Evolutionary conservation across 2,329 filamentous ascomycete species (phyloP), one percentile per base, ranked within the genome.

Genomic region (Botrytis porri): DNA sequence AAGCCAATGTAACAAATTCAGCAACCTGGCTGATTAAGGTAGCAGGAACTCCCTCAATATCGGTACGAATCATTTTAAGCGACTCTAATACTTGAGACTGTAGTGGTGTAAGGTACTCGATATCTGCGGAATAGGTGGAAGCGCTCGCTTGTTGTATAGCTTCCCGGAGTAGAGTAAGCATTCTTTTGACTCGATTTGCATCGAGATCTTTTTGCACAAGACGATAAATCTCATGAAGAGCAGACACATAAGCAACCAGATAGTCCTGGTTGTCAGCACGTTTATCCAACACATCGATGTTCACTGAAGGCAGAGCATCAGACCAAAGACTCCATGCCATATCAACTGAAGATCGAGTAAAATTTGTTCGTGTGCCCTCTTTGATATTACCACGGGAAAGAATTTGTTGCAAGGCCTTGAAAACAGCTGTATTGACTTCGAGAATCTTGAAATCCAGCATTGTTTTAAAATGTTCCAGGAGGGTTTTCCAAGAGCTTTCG

Each of bases 231-330:
- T 96, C 91, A 72, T 89, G 85, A 59, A 96, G 88, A 1, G 92
- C 87, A 35, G 90, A 87, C 1, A 96, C 88, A 83, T 97, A 98
- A n/a, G 94, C 92, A 43, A 93, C 84, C n/a, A 95, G 87, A 18
- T 93, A 94, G 73, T 91, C 90, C 80, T 97, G 93, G 76, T 96
- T 97, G 75, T 92, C 83, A 0, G 84, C 82, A 67, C 85, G 85
- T 67, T 84, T 79, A 57, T 86, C 83, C 22, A 83, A 79, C 29
- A 82, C 79, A 20, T 82, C 79, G 48, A 83, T 77, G 45, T 83
- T 83, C 1, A 84, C 82, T 4, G 85, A 82, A 0, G 91, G 90
- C n/a, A 92, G 85, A 2, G 88, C 88, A 57, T 88, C 85, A 25
- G 88, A 88, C 92, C 92, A 95, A 7, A 94, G 81, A 43, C 85